Evolutionary conservation across 331 rosid genomes (phyloP), one percentile per base, ranked within the genome.

Genomic region (Malus hybrid): DNA sequence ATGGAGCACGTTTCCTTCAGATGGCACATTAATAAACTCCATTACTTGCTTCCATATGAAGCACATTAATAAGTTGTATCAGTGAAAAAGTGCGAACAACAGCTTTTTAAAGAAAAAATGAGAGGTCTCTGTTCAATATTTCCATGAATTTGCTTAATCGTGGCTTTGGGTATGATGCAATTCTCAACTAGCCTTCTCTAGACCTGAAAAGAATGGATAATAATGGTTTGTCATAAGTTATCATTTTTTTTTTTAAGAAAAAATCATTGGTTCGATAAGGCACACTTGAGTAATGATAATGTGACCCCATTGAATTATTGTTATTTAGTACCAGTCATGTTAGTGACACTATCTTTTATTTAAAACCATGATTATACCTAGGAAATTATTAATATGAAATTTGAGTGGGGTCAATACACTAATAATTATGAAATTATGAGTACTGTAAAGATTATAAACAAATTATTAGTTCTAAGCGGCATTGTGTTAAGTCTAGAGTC

Each of bases 401-500:
- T 10, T 50, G 63, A 65, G 69, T 65, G 69, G 8, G 69, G 69
- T 65, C 69, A 65, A 32, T 65, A 32, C 27, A 64, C 6, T 32
- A n/a, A 65, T 18, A 16, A 39, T 39, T 39, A 39, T 39, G 46
- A 39, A 39, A 39, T 39, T 39, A 39, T 39, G 20, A 20, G 65
- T 60, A 6, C 39, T 62, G 5, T 28, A 12, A 60, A 52, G 20
- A 52, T 52, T 16, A 52, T 52, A 52, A 52, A 52, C 57, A 52
- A 52, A 52, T 6, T 18, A 52, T 15, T 16, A 50, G 16, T 52
- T 10, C 13, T 60, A 22, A 24, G 3, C 6, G 10, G 27, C 62
- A 56, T n/a, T 56, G 27, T 18, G 27, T 52, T 39, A 39, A 9
- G 46, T 9, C 4, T 39, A 39, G 46, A 39, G 46, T 39, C 1